Percentiles rank a stretch among this genome's conserved stretches.
These are phyloP conservation scores for Chaetomium globosum DNA, from an alignment of 2,329 filamentous ascomycete genomes.

Conservation along the genomic window DNA sequence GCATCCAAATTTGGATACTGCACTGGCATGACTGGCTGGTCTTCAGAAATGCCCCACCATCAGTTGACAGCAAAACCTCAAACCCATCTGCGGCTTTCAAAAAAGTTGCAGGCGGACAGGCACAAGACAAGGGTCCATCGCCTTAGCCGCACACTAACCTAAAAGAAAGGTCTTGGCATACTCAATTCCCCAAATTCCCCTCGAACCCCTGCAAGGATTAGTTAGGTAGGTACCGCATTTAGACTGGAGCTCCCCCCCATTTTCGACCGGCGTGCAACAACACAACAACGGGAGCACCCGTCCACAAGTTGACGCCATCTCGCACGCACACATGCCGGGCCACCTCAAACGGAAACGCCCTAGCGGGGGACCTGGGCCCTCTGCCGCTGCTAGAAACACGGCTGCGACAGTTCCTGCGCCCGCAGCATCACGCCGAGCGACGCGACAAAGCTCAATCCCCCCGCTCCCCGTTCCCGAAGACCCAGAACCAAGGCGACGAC, in stretches of 20 bases:
- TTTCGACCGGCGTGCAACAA: slow-evolving; percentile 15
- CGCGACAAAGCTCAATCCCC: slow-evolving; percentile 43
- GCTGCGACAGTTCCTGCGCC: slow-evolving; percentile 16
- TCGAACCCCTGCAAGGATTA: not conserved
- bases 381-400: slow-evolving; percentile 15
- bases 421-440: slow-evolving; percentile 40
- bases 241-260: not conserved
- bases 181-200: not conserved
- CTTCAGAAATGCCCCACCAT: not conserved
- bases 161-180: not conserved
- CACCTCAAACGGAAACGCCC: slow-evolving; percentile 42
- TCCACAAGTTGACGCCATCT: slow-evolving; percentile 12
- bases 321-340: slow-evolving; percentile 35
- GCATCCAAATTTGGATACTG: not conserved
- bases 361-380: slow-evolving; percentile 23
- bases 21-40: not conserved
- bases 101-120: not conserved
- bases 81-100: not conserved
- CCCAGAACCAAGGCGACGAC: slow-evolving; percentile 38
- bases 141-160: slow-evolving; percentile 2
- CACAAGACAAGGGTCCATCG: not conserved
- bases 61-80: not conserved
- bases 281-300: not conserved
- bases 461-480: slow-evolving; percentile 42
- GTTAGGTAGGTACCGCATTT: too few species aligned